Evolutionary conservation across 495 filamentous ascomycete genomes (phyloP).

Genomic region (Thermothielavioides terrestris): DNA sequence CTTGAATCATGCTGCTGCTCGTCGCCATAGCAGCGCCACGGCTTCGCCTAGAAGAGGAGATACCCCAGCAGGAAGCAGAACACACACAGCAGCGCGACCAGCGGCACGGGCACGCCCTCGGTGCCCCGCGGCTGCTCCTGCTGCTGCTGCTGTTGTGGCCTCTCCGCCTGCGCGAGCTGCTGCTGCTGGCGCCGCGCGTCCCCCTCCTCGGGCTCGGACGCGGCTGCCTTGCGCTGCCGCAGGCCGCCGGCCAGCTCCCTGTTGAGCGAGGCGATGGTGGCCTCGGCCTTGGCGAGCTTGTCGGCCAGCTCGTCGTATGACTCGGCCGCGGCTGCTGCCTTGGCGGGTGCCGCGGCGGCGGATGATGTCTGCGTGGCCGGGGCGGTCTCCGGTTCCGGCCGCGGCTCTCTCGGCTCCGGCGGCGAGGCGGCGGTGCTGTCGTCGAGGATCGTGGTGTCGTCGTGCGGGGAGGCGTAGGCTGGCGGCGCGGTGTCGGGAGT

Average conservation of each 20-base stretch:
- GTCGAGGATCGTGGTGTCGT: constrained; percentile 11
- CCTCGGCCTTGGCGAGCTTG: constrained; percentile 68
- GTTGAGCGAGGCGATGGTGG: constrained; percentile 60
- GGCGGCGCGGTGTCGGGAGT: constrained; percentile 24
- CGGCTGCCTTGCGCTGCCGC: constrained; percentile 58
- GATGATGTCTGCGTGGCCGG: constrained; percentile 6
- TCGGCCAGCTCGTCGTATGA: constrained; percentile 57
- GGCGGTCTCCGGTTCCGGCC: constrained; percentile 28
- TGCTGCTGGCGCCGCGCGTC: constrained; percentile 26
- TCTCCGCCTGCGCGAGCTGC: constrained; percentile 44
- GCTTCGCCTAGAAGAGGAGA: constrained; percentile 65
- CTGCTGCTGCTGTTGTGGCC: no score
- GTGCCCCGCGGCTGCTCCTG: constrained; percentile 37
- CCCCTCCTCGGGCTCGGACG: constrained; percentile 31
- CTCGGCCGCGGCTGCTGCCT: constrained; percentile 23
- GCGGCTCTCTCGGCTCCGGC: constrained; percentile 35
- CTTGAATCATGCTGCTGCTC: no score
- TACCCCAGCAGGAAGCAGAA: constrained; percentile 88
- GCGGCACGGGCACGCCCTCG: constrained; percentile 77
- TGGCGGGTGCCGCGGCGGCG: constrained; percentile 36
- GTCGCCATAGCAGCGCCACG: no score
- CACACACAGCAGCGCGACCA: constrained; percentile 75
- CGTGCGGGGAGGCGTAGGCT: constrained; percentile 23
- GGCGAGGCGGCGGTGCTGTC: constrained; percentile 7
- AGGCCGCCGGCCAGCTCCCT: constrained; percentile 56